Evolutionary conservation across 83 land plant species (phyloP).

Genomic region (Thuja plicata): DNA sequence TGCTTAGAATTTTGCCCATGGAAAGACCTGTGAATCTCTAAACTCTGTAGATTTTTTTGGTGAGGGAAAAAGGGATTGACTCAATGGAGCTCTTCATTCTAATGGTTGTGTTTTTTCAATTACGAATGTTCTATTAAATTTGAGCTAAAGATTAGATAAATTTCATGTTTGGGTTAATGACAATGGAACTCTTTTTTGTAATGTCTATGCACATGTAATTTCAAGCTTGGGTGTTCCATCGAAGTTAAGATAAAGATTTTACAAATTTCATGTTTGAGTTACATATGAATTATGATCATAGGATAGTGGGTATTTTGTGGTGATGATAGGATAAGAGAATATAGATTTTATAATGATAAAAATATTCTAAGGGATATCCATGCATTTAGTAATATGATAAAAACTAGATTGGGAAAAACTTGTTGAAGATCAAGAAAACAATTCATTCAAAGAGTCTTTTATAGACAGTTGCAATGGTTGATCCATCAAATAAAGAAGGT

Average conservation of each 20-base stretch:
- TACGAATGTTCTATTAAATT: no score
- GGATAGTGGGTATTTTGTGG: neutral
- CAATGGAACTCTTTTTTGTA: no score
- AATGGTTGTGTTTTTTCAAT: neutral
- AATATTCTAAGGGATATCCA: no score
- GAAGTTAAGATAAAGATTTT: neutral
- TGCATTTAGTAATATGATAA: no score
- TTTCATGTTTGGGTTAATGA: neutral
- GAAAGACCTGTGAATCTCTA: constrained; percentile 16
- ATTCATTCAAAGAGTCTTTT: no score
- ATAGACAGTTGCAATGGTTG: no score
- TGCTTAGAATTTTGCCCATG: constrained; percentile 18
- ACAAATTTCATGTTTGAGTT: neutral
- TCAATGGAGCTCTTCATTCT: neutral
- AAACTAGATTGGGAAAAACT: no score
- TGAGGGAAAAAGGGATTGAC: neutral
- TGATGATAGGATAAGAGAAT: no score
- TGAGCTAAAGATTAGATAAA: neutral
- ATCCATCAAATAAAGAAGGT: no score
- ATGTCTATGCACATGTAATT: neutral
- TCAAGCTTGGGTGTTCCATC: neutral
- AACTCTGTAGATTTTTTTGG: constrained; percentile 18
- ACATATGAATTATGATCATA: neutral
- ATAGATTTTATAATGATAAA: no score
- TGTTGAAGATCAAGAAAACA: no score